Conservation (phyloP, 2,329 filamentous ascomycete species). For the Penicillium sumatraense region DNA sequence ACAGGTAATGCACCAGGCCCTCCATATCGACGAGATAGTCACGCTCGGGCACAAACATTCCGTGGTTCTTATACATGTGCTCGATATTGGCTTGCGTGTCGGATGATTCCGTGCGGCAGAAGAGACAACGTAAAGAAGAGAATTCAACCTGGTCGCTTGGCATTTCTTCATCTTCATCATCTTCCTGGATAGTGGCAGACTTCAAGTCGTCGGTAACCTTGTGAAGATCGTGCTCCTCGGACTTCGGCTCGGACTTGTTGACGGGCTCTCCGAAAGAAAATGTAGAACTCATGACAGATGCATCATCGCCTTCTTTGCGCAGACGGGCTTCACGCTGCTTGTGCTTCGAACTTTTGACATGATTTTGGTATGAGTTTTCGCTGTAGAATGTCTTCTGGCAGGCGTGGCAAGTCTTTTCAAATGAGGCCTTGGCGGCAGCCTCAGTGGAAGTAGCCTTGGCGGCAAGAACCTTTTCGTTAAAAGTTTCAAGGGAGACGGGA, state of each 20-base stretch:
- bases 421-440: conserved; percentile 85
- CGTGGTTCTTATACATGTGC: conserved; percentile 92
- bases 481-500: conserved; percentile 87
- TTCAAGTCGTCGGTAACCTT: conserved; percentile 79
- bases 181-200: conserved; percentile 61
- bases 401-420: conserved; percentile 78
- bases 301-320: conserved; percentile 60
- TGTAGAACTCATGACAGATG: conserved; percentile 85
- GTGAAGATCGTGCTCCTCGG: conserved; percentile 71
- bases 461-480: conserved; percentile 92
- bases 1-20: conserved; percentile 77
- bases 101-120: conserved; percentile 87
- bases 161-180: conserved; percentile 51
- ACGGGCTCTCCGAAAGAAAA: conserved; percentile 88
- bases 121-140: conserved; percentile 70
- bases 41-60: conserved; percentile 94
- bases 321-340: conserved; percentile 66
- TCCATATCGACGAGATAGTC: conserved; percentile 81
- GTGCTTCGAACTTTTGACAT: conserved; percentile 89
- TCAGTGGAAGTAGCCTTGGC: conserved; percentile 83
- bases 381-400: conserved; percentile 96
- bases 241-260: conserved; percentile 55
- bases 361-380: conserved; percentile 93
- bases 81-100: conserved; percentile 74
- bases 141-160: conserved; percentile 47